Percentiles rank a stretch among this genome's conserved stretches.
phyloP scores from a whole-genome alignment of 2,329 filamentous ascomycete genomes.

The Penicillium sp. region DNA sequence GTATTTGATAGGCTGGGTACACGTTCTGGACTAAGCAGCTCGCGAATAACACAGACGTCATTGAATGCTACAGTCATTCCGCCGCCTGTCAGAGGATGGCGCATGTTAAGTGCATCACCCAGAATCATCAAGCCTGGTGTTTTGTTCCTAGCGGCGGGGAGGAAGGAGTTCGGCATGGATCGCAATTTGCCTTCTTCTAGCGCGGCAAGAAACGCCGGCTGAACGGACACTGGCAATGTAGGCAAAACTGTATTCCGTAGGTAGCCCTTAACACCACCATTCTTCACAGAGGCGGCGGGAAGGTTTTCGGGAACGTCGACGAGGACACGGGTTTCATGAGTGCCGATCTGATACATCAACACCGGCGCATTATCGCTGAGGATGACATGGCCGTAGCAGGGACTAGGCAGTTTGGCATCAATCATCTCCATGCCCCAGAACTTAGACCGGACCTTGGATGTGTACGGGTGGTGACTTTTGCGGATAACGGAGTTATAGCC shows the following conservation, averaged over 20 bases:
- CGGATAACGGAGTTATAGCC: slow-evolving; percentile 91
- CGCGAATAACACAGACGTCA: slow-evolving; percentile 74
- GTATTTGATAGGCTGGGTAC: slow-evolving; percentile 68
- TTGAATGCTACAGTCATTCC: slow-evolving; percentile 98
- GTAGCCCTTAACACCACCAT: slow-evolving; percentile 81
- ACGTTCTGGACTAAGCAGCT: slow-evolving; percentile 64
- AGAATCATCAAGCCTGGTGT: slow-evolving; percentile 72
- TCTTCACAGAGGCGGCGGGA: slow-evolving; percentile 65
- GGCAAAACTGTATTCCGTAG: slow-evolving; percentile 76
- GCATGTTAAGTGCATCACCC: slow-evolving; percentile 97
- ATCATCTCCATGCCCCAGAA: slow-evolving; percentile 94
- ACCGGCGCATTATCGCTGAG: slow-evolving; percentile 74
- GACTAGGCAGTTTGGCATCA: slow-evolving; percentile 72
- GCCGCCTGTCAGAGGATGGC: slow-evolving; percentile 93
- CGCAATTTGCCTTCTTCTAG: slow-evolving; percentile 74
- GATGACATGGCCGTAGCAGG: slow-evolving; percentile 79
- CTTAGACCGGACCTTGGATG: slow-evolving; percentile 70
- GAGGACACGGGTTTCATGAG: slow-evolving; percentile 84
- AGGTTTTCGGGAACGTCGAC: slow-evolving; percentile 79
- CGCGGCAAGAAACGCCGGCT: slow-evolving; percentile 68
- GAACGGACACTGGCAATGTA: slow-evolving; percentile 65
- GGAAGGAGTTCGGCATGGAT: slow-evolving; percentile 93
- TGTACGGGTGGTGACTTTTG: slow-evolving; percentile 65
- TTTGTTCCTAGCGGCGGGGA: slow-evolving; percentile 71
- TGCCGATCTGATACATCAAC: slow-evolving; percentile 94